Evolutionary conservation across 2,329 filamentous ascomycete species (phyloP).

Genomic region (Epichloe amarillans): DNA sequence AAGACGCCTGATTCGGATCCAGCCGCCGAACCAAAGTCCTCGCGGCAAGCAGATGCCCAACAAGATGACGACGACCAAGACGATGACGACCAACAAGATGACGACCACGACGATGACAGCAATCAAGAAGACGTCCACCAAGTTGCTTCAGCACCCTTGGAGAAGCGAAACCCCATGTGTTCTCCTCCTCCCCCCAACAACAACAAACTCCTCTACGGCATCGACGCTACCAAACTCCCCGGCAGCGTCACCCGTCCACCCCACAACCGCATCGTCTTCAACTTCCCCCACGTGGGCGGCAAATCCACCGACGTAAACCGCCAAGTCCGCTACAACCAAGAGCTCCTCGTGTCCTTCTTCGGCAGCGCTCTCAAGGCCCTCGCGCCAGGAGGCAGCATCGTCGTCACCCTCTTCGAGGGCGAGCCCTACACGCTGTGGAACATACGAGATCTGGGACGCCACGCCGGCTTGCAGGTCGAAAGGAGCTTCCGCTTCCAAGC

Average conservation of each 20-base stretch:
- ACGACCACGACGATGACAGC: neutral
- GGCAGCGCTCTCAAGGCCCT: constrained; percentile 28
- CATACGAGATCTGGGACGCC: constrained; percentile 70
- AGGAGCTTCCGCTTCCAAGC: constrained; percentile 58
- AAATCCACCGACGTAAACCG: constrained; percentile 86
- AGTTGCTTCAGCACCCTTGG: neutral
- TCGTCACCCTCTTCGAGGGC: constrained; percentile 84
- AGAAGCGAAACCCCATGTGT: no score
- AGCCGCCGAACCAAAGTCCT: neutral
- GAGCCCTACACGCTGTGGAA: constrained; percentile 97
- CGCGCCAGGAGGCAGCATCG: constrained; percentile 42
- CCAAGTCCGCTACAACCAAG: constrained; percentile 85
- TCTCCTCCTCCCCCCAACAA: no score
- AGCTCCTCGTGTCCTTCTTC: constrained; percentile 60
- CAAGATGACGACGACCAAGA: neutral
- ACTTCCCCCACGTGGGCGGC: constrained; percentile 93
- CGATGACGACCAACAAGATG: neutral
- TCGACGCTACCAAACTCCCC: constrained; percentile 23
- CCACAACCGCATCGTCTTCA: constrained; percentile 79
- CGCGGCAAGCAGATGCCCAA: neutral
- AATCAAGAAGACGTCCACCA: neutral
- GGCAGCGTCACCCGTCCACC: constrained; percentile 37
- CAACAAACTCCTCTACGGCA: constrained; percentile 11
- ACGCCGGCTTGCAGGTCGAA: constrained; percentile 57
- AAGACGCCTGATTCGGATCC: neutral